A percentile compares a stretch with the other conserved stretches of the same genome.
Evolutionary conservation across 2,329 filamentous ascomycete genomes (phyloP).

Genomic region (Aspergillus persii): DNA sequence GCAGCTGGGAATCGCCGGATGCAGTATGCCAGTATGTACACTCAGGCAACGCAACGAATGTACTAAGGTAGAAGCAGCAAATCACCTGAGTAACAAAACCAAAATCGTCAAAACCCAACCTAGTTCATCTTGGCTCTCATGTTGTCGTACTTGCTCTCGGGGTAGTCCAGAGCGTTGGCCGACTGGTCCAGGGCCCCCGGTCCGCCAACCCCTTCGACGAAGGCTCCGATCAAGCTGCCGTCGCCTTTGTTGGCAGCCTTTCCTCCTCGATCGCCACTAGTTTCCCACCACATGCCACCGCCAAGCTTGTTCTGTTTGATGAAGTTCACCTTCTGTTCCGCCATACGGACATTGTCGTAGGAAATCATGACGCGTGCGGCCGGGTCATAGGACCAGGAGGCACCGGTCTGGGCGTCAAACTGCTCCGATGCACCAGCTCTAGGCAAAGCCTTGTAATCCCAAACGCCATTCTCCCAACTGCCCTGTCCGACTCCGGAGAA

Average conservation of each 20-base stretch:
- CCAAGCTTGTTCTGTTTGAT: slow-evolving; percentile 67
- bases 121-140: slow-evolving; percentile 15
- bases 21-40: slow-evolving; percentile 10
- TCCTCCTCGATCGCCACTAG: slow-evolving; percentile 70
- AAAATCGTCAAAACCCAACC: neutral
- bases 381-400: slow-evolving; percentile 75
- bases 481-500: slow-evolving; percentile 70
- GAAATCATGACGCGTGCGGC: slow-evolving; percentile 65
- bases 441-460: slow-evolving; percentile 85
- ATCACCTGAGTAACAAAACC: neutral
- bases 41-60: neutral
- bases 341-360: slow-evolving; percentile 64
- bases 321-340: slow-evolving; percentile 67
- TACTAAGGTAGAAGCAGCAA: neutral
- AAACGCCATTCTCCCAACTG: slow-evolving; percentile 81
- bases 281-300: slow-evolving; percentile 97
- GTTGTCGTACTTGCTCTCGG: slow-evolving; percentile 44
- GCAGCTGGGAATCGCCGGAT: slow-evolving; percentile 1
- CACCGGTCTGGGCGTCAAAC: slow-evolving; percentile 62
- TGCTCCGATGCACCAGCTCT: slow-evolving; percentile 63
- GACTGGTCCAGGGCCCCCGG: slow-evolving; percentile 33
- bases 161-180: slow-evolving; percentile 36
- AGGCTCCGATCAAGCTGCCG: slow-evolving; percentile 66
- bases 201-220: slow-evolving; percentile 38
- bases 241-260: slow-evolving; percentile 34